Conservation (phyloP, 441 rosid genomes). For the Adansonia gregorii region DNA sequence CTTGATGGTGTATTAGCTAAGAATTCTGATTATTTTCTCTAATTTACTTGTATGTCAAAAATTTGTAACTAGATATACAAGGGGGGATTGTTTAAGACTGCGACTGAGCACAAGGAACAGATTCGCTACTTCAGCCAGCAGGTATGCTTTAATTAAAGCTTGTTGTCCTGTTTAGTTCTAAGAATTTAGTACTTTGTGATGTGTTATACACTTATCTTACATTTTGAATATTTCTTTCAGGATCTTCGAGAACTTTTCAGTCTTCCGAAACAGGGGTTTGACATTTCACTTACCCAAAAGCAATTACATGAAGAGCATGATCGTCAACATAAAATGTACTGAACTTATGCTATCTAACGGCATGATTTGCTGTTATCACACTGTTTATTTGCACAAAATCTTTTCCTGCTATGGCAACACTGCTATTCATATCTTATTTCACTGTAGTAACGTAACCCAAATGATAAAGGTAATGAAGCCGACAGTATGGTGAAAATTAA, state of each 20-base stretch:
- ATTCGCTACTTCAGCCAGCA: slow-evolving; percentile 92
- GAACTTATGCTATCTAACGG: not conserved
- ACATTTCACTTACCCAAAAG: slow-evolving; percentile 82
- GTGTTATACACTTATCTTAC: slow-evolving; percentile 5
- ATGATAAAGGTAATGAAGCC: slow-evolving; percentile 3
- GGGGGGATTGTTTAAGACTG: slow-evolving; percentile 91
- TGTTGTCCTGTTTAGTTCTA: slow-evolving; percentile 24
- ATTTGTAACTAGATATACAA: slow-evolving; percentile 64
- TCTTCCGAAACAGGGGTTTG: slow-evolving; percentile 88
- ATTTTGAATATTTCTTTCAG: slow-evolving; percentile 45
- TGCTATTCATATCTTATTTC: not conserved
- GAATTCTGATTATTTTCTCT: not conserved
- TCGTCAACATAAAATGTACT: slow-evolving; percentile 69
- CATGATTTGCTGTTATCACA: not conserved
- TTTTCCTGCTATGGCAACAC: not conserved
- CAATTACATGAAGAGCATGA: slow-evolving; percentile 93
- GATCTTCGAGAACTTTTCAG: slow-evolving; percentile 90
- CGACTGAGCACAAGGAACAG: slow-evolving; percentile 96
- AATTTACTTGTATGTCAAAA: not conserved
- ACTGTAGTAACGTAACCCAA: not conserved
- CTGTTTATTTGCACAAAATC: not conserved
- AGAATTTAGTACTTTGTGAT: not conserved
- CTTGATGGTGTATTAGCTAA: not conserved
- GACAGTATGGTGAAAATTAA: not conserved
- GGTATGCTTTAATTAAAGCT: slow-evolving; percentile 40